Evolutionary conservation across 208 protist genomes (phyloP), one percentile per base, ranked within the genome.

Genomic region (Crithidia thermophila): DNA sequence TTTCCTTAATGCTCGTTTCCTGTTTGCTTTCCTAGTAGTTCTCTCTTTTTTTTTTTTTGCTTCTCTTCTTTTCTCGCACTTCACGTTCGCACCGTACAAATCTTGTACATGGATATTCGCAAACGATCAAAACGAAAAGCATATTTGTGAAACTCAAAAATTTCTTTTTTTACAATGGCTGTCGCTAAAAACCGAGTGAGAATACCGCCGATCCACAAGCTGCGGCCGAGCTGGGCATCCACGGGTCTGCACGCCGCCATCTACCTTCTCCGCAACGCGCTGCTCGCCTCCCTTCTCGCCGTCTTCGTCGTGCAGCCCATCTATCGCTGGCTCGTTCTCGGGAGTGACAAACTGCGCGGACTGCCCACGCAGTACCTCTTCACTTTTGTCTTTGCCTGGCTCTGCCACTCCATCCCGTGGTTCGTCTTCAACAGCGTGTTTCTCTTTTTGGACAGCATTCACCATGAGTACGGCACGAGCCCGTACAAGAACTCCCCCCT

Each of bases 341-440:
- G 67, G 23, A 67, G 42, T 16, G 47, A 58, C 25, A 5, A 70
- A 8, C 45, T 77, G 46, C 61, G 56, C 25, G 3, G 3, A 13
- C 47, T 85, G 23, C 58, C 51, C 18, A 25, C 42, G 33, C 46
- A 52, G 6, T 50, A 18, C 10, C 50, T 81, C 34, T 73, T 82
- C 50, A 65, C 62, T 5, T 63, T 85, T 13, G 69, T 74, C 25
- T 76, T 79, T 31, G 49, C 70, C 8, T 45, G 69, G 20, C 37
- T 82, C 11, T 82, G 75, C 25, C 77, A 87, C 64, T 72, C 62
- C 14, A 43, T 79, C 51, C 72, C 81, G 33, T 79, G 71, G 77
- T 51, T 67, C 34, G 14, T 72, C 28, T 73, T 87, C 34, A 79
- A 85, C 51, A 56, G 56, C 64, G 46, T 81, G 40, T 85, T 61